A percentile compares a stretch with the other conserved stretches of the same genome.
phyloP scores from a whole-genome alignment of 768 basidiomycete species.

The Kwoniella bestiolae region DNA sequence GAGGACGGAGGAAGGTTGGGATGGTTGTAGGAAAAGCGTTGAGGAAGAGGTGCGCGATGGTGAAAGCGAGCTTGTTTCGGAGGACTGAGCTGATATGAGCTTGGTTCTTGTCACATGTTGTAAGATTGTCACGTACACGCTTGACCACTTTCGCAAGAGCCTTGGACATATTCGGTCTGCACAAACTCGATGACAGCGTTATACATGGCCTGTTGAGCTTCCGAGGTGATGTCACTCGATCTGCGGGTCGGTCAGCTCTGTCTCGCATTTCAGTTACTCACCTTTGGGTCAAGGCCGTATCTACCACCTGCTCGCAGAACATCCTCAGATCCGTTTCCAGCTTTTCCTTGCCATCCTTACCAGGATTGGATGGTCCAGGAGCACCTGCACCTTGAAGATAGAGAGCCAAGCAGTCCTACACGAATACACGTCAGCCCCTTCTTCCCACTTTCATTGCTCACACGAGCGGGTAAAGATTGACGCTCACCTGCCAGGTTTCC shows the following conservation, averaged over 20 bases:
- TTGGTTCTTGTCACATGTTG: slow-evolving; percentile 24
- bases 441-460: neutral
- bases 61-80: slow-evolving; percentile 72
- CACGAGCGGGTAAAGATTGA: slow-evolving; percentile 55
- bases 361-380: slow-evolving; percentile 35
- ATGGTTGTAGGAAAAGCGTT: slow-evolving; percentile 48
- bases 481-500: slow-evolving; percentile 75
- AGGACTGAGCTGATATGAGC: slow-evolving; percentile 64
- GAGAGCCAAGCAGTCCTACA: slow-evolving; percentile 55
- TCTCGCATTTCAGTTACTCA: slow-evolving; percentile 61
- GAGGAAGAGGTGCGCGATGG: slow-evolving; percentile 56
- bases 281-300: slow-evolving; percentile 52
- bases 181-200: slow-evolving; percentile 80
- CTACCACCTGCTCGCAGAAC: slow-evolving; percentile 56
- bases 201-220: slow-evolving; percentile 62
- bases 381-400: slow-evolving; percentile 58
- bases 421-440: neutral
- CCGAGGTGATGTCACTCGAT: slow-evolving; percentile 44
- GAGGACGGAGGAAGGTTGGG: slow-evolving; percentile 52
- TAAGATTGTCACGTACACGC: slow-evolving; percentile 66
- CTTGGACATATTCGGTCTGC: slow-evolving; percentile 83
- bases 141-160: slow-evolving; percentile 78
- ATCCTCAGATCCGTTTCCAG: slow-evolving; percentile 53
- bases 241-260: slow-evolving; percentile 40
- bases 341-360: slow-evolving; percentile 57